These are phyloP conservation scores for Sideroxylon spinosum DNA, from an alignment of 179 eudicot species.

Conservation along the genomic window DNA sequence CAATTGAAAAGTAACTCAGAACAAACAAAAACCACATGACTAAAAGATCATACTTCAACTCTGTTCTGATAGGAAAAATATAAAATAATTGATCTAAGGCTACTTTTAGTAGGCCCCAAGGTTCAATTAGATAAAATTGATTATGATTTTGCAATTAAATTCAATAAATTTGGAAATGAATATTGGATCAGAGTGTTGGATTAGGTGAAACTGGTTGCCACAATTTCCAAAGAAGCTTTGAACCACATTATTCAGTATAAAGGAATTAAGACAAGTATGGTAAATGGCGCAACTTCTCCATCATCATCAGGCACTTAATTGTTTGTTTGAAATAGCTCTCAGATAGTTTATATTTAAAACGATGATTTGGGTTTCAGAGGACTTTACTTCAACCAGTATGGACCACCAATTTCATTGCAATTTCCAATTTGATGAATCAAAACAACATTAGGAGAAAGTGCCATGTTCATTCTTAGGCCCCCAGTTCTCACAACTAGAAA, in stretches of 20 bases:
- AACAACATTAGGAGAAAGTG: not conserved
- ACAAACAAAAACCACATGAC: not conserved
- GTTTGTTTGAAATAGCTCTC: too few species aligned
- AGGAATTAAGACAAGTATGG: not conserved
- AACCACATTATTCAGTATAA: not conserved
- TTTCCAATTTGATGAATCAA: not conserved
- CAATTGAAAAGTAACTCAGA: slow-evolving; percentile 3
- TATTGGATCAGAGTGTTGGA: not conserved
- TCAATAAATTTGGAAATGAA: not conserved
- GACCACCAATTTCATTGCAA: not conserved
- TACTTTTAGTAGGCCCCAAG: not conserved
- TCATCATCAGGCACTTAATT: not conserved
- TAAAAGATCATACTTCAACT: not conserved
- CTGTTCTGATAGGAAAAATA: not conserved
- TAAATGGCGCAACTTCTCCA: too few species aligned
- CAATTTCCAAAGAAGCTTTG: not conserved
- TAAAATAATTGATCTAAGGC: not conserved
- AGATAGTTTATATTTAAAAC: not conserved
- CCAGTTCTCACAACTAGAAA: not conserved
- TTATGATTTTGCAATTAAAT: not conserved
- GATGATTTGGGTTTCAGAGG: not conserved
- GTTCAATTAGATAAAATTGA: not conserved
- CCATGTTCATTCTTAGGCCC: not conserved
- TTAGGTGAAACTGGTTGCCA: not conserved
- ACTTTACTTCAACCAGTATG: not conserved